Conservation (phyloP, 108 stramenopile species). For the Hondaea fermentalgiana region DNA sequence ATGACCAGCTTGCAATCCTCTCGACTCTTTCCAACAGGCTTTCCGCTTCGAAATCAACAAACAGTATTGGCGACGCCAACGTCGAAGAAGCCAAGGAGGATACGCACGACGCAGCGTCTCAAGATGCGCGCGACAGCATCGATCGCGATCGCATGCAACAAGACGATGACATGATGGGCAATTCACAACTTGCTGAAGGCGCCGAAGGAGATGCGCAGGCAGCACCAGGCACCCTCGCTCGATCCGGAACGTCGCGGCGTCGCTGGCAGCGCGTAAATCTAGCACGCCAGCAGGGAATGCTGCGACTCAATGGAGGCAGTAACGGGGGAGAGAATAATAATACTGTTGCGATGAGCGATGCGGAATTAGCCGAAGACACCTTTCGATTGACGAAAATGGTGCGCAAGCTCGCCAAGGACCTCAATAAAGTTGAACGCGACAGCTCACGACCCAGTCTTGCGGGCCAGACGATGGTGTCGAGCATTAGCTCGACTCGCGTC, state of each 20-base stretch:
- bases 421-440: background rate
- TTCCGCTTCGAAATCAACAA: too few relatives aligned
- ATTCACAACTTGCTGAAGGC: too few relatives aligned
- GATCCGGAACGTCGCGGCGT: too few relatives aligned
- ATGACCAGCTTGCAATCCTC: background rate
- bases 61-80: too few relatives aligned
- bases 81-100: too few relatives aligned
- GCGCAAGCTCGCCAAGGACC: background rate
- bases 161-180: too few relatives aligned
- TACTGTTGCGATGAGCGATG: background rate
- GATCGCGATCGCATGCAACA: too few relatives aligned
- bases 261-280: background rate
- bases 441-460: background rate
- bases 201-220: too few relatives aligned
- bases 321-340: background rate
- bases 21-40: background rate
- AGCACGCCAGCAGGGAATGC: background rate
- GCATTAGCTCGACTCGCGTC: background rate
- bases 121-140: too few relatives aligned
- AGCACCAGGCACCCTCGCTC: too few relatives aligned
- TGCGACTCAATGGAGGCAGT: background rate
- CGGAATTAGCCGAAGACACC: background rate
- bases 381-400: background rate
- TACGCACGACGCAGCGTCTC: too few relatives aligned
- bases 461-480: background rate